These are phyloP conservation scores for Candida gorgasii DNA, from an alignment of 805 yeast species.

Conservation along the genomic window DNA sequence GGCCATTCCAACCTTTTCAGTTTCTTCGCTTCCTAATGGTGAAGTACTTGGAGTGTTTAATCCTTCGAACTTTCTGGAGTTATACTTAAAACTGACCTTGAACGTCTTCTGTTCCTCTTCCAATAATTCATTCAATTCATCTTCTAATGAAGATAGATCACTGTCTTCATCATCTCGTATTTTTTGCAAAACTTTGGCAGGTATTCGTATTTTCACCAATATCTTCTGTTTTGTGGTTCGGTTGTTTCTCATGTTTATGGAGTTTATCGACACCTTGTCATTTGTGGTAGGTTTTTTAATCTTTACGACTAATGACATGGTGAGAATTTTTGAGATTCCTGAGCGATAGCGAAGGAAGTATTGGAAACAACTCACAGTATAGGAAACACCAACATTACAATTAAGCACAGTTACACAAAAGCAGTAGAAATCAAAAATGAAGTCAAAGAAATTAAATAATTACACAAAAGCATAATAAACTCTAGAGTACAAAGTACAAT, in stretches of 20 bases:
- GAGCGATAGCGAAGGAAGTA: not conserved
- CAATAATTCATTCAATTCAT: conserved; percentile 19
- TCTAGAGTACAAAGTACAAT: no score
- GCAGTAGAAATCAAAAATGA: not conserved
- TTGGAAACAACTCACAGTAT: not conserved
- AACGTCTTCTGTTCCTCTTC: not conserved
- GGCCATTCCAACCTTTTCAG: not conserved
- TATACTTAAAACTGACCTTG: not conserved
- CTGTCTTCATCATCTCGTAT: not conserved
- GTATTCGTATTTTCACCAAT: conserved; percentile 8
- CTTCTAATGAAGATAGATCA: conserved; percentile 18
- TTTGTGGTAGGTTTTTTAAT: not conserved
- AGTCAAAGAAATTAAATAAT: not conserved
- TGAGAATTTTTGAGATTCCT: not conserved
- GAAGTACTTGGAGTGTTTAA: not conserved
- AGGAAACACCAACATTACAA: not conserved
- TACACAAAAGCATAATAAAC: no score
- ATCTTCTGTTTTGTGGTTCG: not conserved
- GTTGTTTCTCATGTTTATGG: not conserved
- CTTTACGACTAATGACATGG: conserved; percentile 10
- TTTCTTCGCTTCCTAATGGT: not conserved
- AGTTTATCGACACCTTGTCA: conserved; percentile 1
- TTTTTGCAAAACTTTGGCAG: not conserved
- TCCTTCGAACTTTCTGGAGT: not conserved
- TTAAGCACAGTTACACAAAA: no score